Conservation (phyloP, 768 basidiomycete genomes). For the Russula earlei region DNA sequence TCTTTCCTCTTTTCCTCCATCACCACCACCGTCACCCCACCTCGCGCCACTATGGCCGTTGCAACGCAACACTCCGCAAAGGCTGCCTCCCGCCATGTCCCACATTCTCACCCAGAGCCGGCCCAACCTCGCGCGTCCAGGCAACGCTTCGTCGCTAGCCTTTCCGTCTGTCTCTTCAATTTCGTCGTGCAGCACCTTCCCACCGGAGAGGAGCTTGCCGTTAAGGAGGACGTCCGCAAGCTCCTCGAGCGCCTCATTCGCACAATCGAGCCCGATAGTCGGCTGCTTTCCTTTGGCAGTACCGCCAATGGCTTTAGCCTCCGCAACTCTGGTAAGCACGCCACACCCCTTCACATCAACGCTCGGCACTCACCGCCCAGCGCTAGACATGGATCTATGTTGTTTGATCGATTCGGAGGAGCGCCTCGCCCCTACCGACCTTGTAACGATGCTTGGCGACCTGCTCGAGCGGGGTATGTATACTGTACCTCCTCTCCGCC, state of each 20-base stretch:
- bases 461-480: constrained; percentile 80
- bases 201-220: constrained; percentile 78
- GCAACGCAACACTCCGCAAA: constrained; percentile 12
- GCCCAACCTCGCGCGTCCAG: constrained; percentile 29
- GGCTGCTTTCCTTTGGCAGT: constrained; percentile 89
- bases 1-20: neutral
- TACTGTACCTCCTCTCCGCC: too few relatives aligned
- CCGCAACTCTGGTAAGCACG: constrained; percentile 74
- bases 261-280: constrained; percentile 87
- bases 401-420: constrained; percentile 88
- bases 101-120: constrained; percentile 7
- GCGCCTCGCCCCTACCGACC: constrained; percentile 71
- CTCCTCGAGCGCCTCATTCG: constrained; percentile 91
- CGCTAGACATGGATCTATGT: constrained; percentile 93
- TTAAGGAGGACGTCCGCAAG: constrained; percentile 94
- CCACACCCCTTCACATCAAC: neutral
- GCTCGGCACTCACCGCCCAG: neutral
- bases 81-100: constrained; percentile 7
- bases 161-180: constrained; percentile 86
- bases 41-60: constrained; percentile 10
- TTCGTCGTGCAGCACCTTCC: constrained; percentile 91
- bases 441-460: constrained; percentile 90
- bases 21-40: neutral
- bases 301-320: constrained; percentile 97
- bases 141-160: constrained; percentile 65